These are phyloP conservation scores for Elsinoe arachidis DNA, from an alignment of 2,329 filamentous ascomycete species.

Conservation along the genomic window DNA sequence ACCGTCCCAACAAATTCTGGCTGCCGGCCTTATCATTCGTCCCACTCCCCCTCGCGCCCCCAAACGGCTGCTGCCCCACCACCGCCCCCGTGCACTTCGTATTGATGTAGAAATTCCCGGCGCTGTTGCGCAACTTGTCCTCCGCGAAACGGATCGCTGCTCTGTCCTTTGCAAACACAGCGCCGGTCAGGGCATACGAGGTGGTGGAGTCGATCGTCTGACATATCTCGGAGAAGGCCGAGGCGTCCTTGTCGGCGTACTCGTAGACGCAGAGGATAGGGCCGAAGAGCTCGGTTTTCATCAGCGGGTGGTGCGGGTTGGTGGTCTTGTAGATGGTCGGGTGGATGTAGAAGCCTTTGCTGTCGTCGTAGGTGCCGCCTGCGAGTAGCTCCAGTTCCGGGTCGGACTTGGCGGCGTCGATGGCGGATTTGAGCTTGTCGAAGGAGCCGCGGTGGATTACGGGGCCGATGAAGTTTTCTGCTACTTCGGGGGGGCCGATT, in stretches of 20 bases:
- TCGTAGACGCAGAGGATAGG: slow-evolving; percentile 66
- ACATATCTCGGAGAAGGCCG: slow-evolving; percentile 52
- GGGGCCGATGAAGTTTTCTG: slow-evolving; percentile 74
- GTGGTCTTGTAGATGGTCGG: slow-evolving; percentile 73
- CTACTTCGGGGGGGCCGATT: slow-evolving; percentile 60
- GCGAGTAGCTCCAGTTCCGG: slow-evolving; percentile 61
- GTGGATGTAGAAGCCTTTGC: slow-evolving; percentile 73
- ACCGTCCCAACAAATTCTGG: slow-evolving; percentile 42
- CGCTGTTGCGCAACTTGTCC: slow-evolving; percentile 60
- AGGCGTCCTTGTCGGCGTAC: slow-evolving; percentile 56
- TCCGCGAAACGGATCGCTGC: slow-evolving; percentile 59
- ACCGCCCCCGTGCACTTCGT: slow-evolving; percentile 57
- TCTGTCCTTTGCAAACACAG: slow-evolving; percentile 65
- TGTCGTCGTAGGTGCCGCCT: slow-evolving; percentile 69
- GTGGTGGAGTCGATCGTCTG: slow-evolving; percentile 60
- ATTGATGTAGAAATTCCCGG: slow-evolving; percentile 82
- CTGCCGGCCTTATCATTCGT: slow-evolving; percentile 52
- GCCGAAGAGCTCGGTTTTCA: slow-evolving; percentile 74
- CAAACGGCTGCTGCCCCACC: slow-evolving; percentile 35
- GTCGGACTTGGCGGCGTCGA: slow-evolving; percentile 72
- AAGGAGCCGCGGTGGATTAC: slow-evolving; percentile 78
- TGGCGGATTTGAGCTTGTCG: slow-evolving; percentile 67
- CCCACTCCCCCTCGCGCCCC: slow-evolving; percentile 47
- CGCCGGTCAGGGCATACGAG: slow-evolving; percentile 70
- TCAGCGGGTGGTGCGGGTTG: slow-evolving; percentile 64